These are phyloP conservation scores for Microdochium trichocladiopsis DNA, from an alignment of 2,329 filamentous ascomycete species.

Conservation along the genomic window DNA sequence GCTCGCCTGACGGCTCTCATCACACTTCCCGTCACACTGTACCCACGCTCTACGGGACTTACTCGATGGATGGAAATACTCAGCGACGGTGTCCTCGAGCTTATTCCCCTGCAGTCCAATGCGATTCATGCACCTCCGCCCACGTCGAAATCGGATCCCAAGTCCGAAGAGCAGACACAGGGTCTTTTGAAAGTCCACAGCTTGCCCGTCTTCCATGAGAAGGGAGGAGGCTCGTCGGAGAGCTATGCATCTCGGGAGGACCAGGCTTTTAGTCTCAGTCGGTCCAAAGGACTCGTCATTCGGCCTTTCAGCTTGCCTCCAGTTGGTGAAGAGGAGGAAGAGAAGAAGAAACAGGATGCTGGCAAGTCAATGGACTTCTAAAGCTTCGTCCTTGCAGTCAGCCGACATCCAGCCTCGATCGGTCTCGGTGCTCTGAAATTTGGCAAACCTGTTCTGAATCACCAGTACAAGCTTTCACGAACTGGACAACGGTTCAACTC, in stretches of 20 bases:
- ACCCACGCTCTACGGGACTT: slow-evolving; percentile 67
- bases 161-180: slow-evolving; percentile 68
- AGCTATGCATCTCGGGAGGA: slow-evolving; percentile 69
- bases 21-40: slow-evolving; percentile 73
- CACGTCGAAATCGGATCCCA: slow-evolving; percentile 39
- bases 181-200: slow-evolving; percentile 80
- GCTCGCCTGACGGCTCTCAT: slow-evolving; percentile 63
- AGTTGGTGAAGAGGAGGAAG: slow-evolving; percentile 60
- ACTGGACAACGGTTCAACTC: too few species aligned
- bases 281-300: slow-evolving; percentile 73
- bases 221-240: slow-evolving; percentile 70
- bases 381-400: slow-evolving; percentile 9
- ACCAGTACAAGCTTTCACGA: too few species aligned
- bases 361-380: slow-evolving; percentile 73
- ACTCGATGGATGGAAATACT: slow-evolving; percentile 82
- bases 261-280: slow-evolving; percentile 82
- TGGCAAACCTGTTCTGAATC: too few species aligned
- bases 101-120: slow-evolving; percentile 62
- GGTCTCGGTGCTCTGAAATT: too few species aligned
- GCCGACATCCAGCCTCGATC: neutral
- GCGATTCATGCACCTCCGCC: slow-evolving; percentile 43
- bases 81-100: slow-evolving; percentile 78
- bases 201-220: slow-evolving; percentile 79
- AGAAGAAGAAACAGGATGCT: slow-evolving; percentile 37
- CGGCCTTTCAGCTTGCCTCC: slow-evolving; percentile 87